These are phyloP conservation scores for Rhizoctonia solani DNA, from an alignment of 1,284 basidiomycete genomes.

Conservation along the genomic window DNA sequence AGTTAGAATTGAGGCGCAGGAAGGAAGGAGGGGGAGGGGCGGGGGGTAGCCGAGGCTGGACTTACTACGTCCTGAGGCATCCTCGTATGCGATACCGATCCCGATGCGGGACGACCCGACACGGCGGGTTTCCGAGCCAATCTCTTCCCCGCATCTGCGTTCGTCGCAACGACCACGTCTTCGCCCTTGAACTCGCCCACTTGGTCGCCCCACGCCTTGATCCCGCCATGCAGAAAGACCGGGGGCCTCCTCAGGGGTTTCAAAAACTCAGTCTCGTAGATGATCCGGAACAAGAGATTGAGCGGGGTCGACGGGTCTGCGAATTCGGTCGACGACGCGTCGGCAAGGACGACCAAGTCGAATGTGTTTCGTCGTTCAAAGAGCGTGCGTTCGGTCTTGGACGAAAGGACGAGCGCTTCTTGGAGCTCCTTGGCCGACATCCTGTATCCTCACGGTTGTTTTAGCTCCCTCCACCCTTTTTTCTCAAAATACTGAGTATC, in stretches of 20 bases:
- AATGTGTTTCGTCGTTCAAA: slow-evolving; percentile 85
- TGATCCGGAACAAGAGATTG: slow-evolving; percentile 64
- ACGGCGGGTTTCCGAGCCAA: slow-evolving; percentile 40
- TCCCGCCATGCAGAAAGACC: slow-evolving; percentile 83
- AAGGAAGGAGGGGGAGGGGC: slow-evolving; percentile 99
- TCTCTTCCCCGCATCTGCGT: slow-evolving; percentile 38
- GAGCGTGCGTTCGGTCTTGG: slow-evolving; percentile 67
- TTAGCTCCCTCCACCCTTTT: no score
- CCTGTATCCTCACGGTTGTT: slow-evolving; percentile 50
- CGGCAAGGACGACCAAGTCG: slow-evolving; percentile 90
- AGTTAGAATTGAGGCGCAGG: slow-evolving; percentile 99
- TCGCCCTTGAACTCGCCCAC: slow-evolving; percentile 55
- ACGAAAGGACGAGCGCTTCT: slow-evolving; percentile 72
- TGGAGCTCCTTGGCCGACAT: slow-evolving; percentile 72
- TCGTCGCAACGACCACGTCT: slow-evolving; percentile 42
- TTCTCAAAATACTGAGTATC: no score
- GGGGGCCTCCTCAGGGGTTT: slow-evolving; percentile 79
- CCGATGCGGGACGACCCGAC: slow-evolving; percentile 37
- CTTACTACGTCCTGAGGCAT: slow-evolving; percentile 29
- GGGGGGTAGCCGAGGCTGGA: slow-evolving; percentile 51
- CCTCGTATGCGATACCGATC: slow-evolving; percentile 38
- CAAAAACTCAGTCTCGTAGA: slow-evolving; percentile 72
- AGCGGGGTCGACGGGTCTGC: slow-evolving; percentile 57
- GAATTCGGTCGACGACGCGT: slow-evolving; percentile 67
- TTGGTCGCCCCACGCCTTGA: slow-evolving; percentile 79